Conservation (phyloP, 2,329 filamentous ascomycete species). For the Chrysoporthe deuterocubensis region DNA sequence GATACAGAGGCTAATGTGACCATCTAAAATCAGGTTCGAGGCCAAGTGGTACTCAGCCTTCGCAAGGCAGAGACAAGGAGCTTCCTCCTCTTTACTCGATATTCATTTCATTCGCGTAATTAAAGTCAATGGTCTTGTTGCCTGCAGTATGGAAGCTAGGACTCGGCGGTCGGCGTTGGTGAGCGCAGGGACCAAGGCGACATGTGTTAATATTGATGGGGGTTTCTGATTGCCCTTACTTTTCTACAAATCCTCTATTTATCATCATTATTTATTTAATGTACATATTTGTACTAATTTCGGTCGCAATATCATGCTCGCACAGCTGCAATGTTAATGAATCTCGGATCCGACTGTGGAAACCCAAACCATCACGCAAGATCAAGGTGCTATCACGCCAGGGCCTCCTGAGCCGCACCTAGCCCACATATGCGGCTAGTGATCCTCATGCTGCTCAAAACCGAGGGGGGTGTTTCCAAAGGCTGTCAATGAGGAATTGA, state of each 20-base stretch:
- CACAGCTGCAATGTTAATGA: not conserved
- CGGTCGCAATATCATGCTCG: too few species aligned
- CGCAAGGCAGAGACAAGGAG: too few species aligned
- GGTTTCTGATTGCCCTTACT: not conserved
- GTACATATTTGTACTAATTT: not conserved
- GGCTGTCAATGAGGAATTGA: not conserved
- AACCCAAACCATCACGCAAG: slow-evolving; percentile 6
- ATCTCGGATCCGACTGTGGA: not conserved
- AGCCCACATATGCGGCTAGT: not conserved
- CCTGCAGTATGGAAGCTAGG: too few species aligned
- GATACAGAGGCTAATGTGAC: too few species aligned
- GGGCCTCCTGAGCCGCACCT: not conserved
- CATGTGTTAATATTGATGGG: too few species aligned
- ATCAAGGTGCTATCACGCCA: slow-evolving; percentile 7
- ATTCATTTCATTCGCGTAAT: too few species aligned
- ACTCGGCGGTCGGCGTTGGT: too few species aligned
- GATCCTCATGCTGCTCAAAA: not conserved
- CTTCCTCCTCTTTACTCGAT: too few species aligned
- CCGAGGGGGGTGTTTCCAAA: not conserved
- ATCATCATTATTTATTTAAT: not conserved
- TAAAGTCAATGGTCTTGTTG: too few species aligned
- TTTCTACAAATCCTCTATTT: not conserved
- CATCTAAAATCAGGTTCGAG: too few species aligned
- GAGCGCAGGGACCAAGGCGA: too few species aligned
- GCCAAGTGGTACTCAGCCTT: too few species aligned